Evolutionary conservation across 257 asterid species (phyloP).

Genomic region (Avicennia marina): DNA sequence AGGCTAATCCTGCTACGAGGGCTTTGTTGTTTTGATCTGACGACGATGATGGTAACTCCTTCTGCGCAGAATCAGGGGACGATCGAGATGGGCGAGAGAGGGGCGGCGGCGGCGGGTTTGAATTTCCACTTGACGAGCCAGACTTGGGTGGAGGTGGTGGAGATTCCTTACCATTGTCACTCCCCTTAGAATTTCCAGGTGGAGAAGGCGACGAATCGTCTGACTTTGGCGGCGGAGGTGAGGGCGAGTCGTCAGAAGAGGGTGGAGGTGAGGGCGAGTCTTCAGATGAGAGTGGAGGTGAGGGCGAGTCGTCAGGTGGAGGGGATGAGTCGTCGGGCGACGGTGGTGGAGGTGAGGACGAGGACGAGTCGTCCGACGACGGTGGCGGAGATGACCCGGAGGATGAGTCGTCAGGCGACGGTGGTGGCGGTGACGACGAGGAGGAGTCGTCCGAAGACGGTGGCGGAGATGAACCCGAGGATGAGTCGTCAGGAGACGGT

Average conservation of each 20-base stretch:
- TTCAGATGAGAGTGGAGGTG: conserved; percentile 12
- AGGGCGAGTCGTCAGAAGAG: not conserved
- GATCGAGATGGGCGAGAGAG: conserved; percentile 20
- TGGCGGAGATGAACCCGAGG: not conserved
- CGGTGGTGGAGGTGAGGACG: conserved; percentile 15
- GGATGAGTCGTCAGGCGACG: conserved; percentile 8
- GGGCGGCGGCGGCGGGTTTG: conserved; percentile 5
- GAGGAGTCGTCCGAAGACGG: conserved; percentile 3
- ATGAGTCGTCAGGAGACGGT: conserved; percentile 12
- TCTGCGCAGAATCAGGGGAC: not conserved
- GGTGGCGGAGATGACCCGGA: conserved; percentile 4
- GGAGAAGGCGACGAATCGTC: not conserved
- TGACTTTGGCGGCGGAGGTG: not conserved
- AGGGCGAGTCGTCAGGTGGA: conserved; percentile 3
- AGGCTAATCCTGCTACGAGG: conserved; percentile 38
- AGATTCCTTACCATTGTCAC: no score
- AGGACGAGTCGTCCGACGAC: not conserved
- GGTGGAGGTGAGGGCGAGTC: conserved; percentile 11
- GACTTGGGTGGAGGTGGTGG: conserved; percentile 2
- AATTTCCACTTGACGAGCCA: no score
- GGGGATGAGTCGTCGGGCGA: conserved; percentile 7
- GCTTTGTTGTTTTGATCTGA: conserved; percentile 5
- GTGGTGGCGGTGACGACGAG: conserved; percentile 24
- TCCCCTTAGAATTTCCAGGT: no score
- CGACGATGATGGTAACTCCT: conserved; percentile 6